These are phyloP conservation scores for Carex littledalei DNA, from an alignment of 176 grass and related monocot species.

Conservation along the genomic window DNA sequence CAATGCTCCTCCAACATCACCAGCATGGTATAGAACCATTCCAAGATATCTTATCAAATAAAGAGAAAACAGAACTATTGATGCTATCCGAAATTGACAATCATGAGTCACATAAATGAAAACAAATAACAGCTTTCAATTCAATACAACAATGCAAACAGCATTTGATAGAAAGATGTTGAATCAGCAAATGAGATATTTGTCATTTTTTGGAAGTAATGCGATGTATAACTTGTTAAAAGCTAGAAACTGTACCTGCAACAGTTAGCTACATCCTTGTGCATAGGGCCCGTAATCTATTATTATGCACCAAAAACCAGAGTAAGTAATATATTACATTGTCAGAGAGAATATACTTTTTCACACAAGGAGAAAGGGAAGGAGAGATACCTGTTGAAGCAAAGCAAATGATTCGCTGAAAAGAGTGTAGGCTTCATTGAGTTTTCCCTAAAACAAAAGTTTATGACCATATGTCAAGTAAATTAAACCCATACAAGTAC, in stretches of 20 bases:
- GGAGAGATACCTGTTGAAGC: conserved; percentile 74
- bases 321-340: neutral
- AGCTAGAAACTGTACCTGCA: conserved; percentile 55
- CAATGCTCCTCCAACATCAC: conserved; percentile 81
- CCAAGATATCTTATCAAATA: conserved; percentile 62
- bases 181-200: neutral
- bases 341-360: conserved; percentile 21
- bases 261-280: conserved; percentile 92
- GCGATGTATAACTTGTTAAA: neutral
- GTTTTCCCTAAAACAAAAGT: conserved; percentile 60
- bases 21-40: conserved; percentile 94
- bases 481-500: neutral
- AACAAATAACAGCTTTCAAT: neutral
- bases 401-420: conserved; percentile 97
- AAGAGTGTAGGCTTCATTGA: conserved; percentile 82
- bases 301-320: conserved; percentile 8
- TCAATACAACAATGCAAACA: conserved; percentile 2
- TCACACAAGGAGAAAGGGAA: neutral
- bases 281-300: conserved; percentile 96
- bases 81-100: neutral
- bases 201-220: neutral
- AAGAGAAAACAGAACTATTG: conserved; percentile 10
- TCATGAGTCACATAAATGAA: neutral
- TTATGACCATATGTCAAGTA: neutral
- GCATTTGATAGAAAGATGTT: neutral